Conservation (phyloP, 2,329 filamentous ascomycete genomes). For the Didymella keratinophila region DNA sequence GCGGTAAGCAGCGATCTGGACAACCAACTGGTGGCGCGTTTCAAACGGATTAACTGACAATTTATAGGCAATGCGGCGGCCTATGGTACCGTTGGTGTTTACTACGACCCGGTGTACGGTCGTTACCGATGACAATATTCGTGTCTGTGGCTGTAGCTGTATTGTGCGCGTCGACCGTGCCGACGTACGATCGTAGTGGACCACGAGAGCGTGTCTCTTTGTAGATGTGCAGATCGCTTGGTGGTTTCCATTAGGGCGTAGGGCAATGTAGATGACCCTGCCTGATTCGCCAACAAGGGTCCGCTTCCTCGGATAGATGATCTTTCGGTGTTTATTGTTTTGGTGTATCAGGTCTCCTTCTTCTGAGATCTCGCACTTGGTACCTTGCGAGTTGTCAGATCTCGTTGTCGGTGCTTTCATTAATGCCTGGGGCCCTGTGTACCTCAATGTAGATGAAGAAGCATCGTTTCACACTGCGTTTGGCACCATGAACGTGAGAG, state of each 20-base stretch:
- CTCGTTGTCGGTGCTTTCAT: neutral
- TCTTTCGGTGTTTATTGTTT: neutral
- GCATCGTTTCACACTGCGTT: neutral
- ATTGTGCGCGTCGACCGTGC: neutral
- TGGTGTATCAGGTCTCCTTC: neutral
- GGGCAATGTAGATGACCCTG: constrained; percentile 21
- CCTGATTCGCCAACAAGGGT: constrained; percentile 14
- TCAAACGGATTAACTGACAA: constrained; percentile 1
- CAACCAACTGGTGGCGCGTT: neutral
- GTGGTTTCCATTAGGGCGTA: neutral
- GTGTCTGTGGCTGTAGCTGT: neutral
- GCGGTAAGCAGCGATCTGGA: constrained; percentile 5
- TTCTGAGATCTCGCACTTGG: neutral
- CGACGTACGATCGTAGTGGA: neutral
- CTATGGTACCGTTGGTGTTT: constrained; percentile 18
- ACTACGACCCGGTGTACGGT: constrained; percentile 38
- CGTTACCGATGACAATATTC: constrained; percentile 26
- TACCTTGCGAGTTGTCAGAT: neutral
- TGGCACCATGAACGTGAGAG: neutral
- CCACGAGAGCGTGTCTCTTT: constrained; percentile 16
- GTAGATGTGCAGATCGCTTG: constrained; percentile 31
- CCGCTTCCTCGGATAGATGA: constrained; percentile 12
- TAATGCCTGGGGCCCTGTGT: neutral
- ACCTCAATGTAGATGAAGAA: neutral
- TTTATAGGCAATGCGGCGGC: constrained; percentile 11